Percentiles rank a stretch among this genome's conserved stretches.
Conservation (phyloP, 1,284 basidiomycete species). For the Anthracocystis walkeri region DNA sequence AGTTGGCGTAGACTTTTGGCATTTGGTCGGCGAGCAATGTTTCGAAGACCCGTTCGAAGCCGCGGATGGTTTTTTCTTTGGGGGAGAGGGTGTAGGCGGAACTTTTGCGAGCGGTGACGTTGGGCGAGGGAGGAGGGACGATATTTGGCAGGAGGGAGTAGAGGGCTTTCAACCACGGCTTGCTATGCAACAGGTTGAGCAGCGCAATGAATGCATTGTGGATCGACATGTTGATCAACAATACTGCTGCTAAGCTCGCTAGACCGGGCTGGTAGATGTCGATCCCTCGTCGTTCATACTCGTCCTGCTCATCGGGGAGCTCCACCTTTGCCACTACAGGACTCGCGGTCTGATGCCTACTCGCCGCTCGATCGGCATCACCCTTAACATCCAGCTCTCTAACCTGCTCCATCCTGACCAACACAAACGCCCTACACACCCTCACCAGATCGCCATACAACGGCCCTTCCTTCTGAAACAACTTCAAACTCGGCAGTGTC, state of each 20-base stretch:
- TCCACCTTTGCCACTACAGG: not conserved
- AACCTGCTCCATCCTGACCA: constrained; percentile 85
- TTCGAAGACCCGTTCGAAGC: constrained; percentile 81
- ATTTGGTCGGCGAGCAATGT: constrained; percentile 90
- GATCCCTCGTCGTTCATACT: constrained; percentile 38
- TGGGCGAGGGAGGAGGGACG: constrained; percentile 5
- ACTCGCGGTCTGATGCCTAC: constrained; percentile 19
- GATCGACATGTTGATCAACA: constrained; percentile 84
- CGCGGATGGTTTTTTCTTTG: constrained; percentile 39
- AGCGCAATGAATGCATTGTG: constrained; percentile 84
- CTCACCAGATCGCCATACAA: constrained; percentile 88
- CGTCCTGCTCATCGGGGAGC: not conserved
- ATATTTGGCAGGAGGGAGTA: constrained; percentile 49
- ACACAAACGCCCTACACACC: constrained; percentile 89
- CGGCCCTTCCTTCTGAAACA: constrained; percentile 85
- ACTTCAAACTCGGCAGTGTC: constrained; percentile 87
- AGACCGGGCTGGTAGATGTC: constrained; percentile 63
- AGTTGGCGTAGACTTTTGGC: constrained; percentile 79
- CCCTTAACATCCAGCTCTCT: constrained; percentile 35
- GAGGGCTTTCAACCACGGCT: constrained; percentile 61
- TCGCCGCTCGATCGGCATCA: constrained; percentile 30
- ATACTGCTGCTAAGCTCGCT: constrained; percentile 81
- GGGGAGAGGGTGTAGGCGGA: constrained; percentile 21
- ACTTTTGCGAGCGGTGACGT: constrained; percentile 13
- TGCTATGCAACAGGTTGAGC: constrained; percentile 77